Percentiles rank a stretch among this genome's conserved stretches.
Evolutionary conservation across 352 stramenopile species (phyloP).

Genomic region (Phytophthora agathidicida): DNA sequence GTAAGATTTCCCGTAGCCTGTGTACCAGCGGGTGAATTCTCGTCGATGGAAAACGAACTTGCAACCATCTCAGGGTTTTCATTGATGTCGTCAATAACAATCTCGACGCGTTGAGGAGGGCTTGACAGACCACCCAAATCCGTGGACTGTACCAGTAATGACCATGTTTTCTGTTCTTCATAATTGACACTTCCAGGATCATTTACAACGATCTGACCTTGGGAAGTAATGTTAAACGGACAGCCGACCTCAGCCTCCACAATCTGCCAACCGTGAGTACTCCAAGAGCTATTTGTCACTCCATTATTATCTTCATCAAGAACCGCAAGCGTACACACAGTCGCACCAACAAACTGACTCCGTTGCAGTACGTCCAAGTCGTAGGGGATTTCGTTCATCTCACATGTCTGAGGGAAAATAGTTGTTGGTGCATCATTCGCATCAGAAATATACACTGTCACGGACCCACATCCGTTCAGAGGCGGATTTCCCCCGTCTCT

Average conservation of each 20-base stretch:
- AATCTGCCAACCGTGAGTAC: conserved; percentile 20
- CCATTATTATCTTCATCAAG: conserved; percentile 21
- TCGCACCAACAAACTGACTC: conserved; percentile 1
- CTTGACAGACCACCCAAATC: conserved; percentile 26
- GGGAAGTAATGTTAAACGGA: conserved; percentile 21
- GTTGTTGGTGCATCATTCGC: conserved; percentile 24
- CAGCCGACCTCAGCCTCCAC: conserved; percentile 1
- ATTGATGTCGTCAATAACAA: conserved; percentile 25
- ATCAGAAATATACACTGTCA: conserved; percentile 19
- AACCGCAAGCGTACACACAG: conserved; percentile 25
- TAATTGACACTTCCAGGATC: conserved; percentile 19
- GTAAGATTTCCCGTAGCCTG: conserved; percentile 11
- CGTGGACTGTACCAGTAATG: conserved; percentile 13
- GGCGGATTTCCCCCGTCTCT: conserved; percentile 23
- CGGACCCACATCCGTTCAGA: conserved; percentile 7
- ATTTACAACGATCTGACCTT: conserved; percentile 21
- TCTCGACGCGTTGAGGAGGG: conserved; percentile 18
- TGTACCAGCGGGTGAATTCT: conserved; percentile 16
- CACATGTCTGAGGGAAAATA: conserved; percentile 17
- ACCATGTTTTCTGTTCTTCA: conserved; percentile 21
- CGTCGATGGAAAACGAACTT: conserved; percentile 29
- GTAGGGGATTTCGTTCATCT: conserved; percentile 24
- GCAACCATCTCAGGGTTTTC: conserved; percentile 16
- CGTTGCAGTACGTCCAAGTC: conserved; percentile 24
- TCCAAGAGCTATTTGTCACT: conserved; percentile 18